phyloP scores from a whole-genome alignment of 1,284 basidiomycete genomes.

The Melampsora americana region DNA sequence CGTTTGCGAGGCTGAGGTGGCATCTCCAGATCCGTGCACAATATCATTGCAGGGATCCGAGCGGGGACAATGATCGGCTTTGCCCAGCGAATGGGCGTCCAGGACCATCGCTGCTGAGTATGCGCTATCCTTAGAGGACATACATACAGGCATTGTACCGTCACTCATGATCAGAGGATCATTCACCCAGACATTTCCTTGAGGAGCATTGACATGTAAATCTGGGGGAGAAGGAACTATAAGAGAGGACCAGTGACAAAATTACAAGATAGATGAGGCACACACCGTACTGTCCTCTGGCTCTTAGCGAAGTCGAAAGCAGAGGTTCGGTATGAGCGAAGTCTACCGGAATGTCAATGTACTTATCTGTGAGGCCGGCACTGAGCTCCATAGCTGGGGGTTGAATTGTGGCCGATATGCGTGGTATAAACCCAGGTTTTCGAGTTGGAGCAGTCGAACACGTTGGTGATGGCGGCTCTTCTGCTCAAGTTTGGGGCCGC shows the following conservation, averaged over 20 bases:
- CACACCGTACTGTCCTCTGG: too few relatives aligned
- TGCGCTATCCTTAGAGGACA: not conserved
- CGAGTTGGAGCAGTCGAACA: not conserved
- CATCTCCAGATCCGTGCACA: too few relatives aligned
- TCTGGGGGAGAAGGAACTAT: not conserved
- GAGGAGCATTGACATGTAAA: slow-evolving; percentile 23
- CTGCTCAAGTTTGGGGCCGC: too few relatives aligned
- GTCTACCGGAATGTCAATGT: not conserved
- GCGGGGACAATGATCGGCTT: not conserved
- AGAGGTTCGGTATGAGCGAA: not conserved
- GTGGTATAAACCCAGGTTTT: slow-evolving; percentile 23
- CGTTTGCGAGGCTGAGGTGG: too few relatives aligned
- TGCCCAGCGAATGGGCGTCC: not conserved
- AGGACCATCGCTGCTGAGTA: slow-evolving; percentile 13
- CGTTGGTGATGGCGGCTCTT: not conserved
- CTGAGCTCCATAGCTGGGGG: slow-evolving; percentile 22
- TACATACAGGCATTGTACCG: not conserved
- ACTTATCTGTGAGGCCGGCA: slow-evolving; percentile 10
- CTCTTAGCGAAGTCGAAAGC: not conserved
- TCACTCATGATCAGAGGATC: slow-evolving; percentile 30
- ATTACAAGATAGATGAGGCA: not conserved
- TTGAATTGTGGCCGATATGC: slow-evolving; percentile 25
- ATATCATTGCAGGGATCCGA: not conserved
- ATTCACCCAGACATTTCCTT: slow-evolving; percentile 26
- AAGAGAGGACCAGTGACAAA: not conserved